A percentile compares a stretch with the other conserved stretches of the same genome.
phyloP scores from a whole-genome alignment of 140 eudicot genomes.

The Senecio squalidus region DNA sequence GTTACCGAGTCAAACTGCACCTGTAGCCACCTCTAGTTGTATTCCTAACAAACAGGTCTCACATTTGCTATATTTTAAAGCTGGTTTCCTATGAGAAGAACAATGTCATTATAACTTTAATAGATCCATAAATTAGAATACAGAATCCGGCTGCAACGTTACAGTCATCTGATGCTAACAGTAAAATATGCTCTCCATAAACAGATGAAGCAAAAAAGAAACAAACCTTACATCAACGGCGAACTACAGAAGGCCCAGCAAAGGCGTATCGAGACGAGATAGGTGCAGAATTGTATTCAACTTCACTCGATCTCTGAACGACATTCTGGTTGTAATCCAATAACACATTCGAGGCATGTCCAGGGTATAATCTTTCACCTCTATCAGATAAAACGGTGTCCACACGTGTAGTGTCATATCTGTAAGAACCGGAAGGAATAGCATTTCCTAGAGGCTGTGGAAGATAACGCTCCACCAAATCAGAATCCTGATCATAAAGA shows the following conservation, averaged over 20 bases:
- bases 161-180: no score
- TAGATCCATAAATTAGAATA: neutral
- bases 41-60: neutral
- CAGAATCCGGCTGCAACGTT: neutral
- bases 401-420: slow-evolving; percentile 4
- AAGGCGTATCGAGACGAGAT: slow-evolving; percentile 77
- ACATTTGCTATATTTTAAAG: no score
- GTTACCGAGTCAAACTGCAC: no score
- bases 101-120: neutral
- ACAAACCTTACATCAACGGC: slow-evolving; percentile 26
- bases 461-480: slow-evolving; percentile 30
- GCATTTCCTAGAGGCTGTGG: neutral
- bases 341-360: slow-evolving; percentile 17
- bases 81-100: no score
- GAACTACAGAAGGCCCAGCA: slow-evolving; percentile 47
- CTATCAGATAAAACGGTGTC: slow-evolving; percentile 19
- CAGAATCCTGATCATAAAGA: slow-evolving; percentile 14
- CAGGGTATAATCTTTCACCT: slow-evolving; percentile 16
- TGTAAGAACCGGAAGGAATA: slow-evolving; percentile 13
- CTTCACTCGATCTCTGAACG: slow-evolving; percentile 18
- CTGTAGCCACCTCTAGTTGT: no score
- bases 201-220: slow-evolving; percentile 3
- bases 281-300: slow-evolving; percentile 28
- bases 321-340: slow-evolving; percentile 22
- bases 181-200: no score